A percentile compares a stretch with the other conserved stretches of the same genome.
Evolutionary conservation across 176 grass and related monocot species (phyloP).

Genomic region (Eleusine indica): DNA sequence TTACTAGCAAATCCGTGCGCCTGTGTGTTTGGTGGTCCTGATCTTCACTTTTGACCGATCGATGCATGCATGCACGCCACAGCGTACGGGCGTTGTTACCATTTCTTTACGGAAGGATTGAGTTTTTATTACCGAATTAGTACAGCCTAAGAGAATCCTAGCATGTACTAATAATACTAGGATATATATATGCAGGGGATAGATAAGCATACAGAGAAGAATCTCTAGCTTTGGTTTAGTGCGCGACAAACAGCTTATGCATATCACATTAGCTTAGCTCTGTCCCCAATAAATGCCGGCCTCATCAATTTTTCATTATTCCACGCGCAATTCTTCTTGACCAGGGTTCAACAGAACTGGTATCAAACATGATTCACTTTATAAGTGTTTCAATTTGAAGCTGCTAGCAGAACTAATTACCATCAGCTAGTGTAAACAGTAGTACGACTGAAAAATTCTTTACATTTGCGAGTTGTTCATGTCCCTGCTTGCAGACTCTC

Average conservation of each 20-base stretch:
- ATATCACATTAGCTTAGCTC: slow-evolving; percentile 10
- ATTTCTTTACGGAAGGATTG: background rate
- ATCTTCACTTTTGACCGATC: slow-evolving; percentile 6
- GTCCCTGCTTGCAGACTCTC: no score
- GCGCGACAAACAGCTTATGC: slow-evolving; percentile 29
- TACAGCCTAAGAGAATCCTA: slow-evolving; percentile 39
- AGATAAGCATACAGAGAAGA: slow-evolving; percentile 38
- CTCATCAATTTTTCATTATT: background rate
- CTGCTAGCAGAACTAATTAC: background rate
- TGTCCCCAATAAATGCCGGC: background rate
- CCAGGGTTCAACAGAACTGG: background rate
- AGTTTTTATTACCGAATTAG: slow-evolving; percentile 25
- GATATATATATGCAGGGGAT: background rate
- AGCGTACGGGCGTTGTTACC: background rate
- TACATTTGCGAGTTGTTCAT: no score
- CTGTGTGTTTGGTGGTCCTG: slow-evolving; percentile 24
- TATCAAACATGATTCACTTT: background rate
- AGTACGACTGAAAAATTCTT: no score
- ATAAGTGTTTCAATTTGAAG: background rate
- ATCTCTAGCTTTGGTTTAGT: slow-evolving; percentile 33
- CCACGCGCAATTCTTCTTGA: background rate
- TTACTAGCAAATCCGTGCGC: slow-evolving; percentile 33
- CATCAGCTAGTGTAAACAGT: no score
- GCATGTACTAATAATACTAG: background rate
- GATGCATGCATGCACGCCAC: background rate